These are phyloP conservation scores for Oldenlandia corymbosa DNA, from an alignment of 257 asterid species.

Conservation along the genomic window DNA sequence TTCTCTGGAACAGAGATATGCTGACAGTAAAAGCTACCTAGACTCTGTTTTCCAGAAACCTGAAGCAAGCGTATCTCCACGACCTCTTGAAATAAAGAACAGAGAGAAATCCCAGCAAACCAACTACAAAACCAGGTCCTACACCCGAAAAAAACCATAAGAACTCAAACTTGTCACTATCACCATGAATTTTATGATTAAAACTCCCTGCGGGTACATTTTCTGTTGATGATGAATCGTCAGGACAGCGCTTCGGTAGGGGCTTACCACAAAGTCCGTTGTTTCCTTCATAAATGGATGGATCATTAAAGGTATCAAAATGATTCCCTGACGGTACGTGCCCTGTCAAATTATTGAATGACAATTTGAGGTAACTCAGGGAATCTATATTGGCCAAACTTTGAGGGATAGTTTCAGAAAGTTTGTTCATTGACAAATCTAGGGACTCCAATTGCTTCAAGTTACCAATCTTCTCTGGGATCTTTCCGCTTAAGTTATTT, in stretches of 20 bases:
- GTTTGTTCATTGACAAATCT: not conserved
- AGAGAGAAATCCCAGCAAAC: not conserved
- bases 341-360: constrained; percentile 3
- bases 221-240: not conserved
- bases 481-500: too few relatives aligned
- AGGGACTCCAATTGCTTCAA: not conserved
- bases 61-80: not conserved
- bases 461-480: not conserved
- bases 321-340: not conserved
- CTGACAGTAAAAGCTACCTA: too few relatives aligned
- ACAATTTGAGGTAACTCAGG: not conserved
- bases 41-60: not conserved
- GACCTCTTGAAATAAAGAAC: not conserved
- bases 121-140: constrained; percentile 3
- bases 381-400: not conserved
- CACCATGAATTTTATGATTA: not conserved
- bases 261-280: not conserved
- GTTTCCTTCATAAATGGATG: not conserved
- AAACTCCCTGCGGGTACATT: not conserved
- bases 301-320: not conserved
- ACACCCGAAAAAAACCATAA: constrained; percentile 2
- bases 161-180: not conserved
- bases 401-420: not conserved
- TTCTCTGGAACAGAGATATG: too few relatives aligned
- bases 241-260: not conserved